Base-by-base conservation (phyloP, 2,329 filamentous ascomycete genomes). In the Colletotrichum limetticola region DNA sequence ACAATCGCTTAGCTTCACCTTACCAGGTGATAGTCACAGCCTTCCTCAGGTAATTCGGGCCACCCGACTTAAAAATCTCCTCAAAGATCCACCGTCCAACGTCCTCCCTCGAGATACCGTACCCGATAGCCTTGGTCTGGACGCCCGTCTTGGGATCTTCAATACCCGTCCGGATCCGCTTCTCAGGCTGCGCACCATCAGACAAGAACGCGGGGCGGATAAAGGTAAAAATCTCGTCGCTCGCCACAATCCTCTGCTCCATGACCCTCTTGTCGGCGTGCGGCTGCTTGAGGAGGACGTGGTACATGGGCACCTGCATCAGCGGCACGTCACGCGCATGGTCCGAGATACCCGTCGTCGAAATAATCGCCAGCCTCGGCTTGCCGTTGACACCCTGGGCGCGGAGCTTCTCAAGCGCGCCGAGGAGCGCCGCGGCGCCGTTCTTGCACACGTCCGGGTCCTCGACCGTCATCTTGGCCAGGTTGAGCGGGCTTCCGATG, bases 211-310 rank as follows among this genome's bases (percentile, higher is more conserved):
- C 85, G 2, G 81, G 81, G 0, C 85, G 77, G 5, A 85, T 78
- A 19, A 85, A 62, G n/a, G 80, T 80, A 66, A 79, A 85, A n/a
- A 75, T 71, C 72, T 84, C 83, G 5, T 74, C 78, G 58, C 77
- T 78, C 2, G 46, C 76, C 0, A 52, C 61, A 6, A 85, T 57
- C 5, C 19, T 53, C 32, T 76, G 60, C 78, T 89, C 87, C 85
- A 88, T 87, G 28, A 77, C 79, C 61, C 77, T 78, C 80, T 89
- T 90, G 74, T 89, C 88, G 11, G 66, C 77, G 75, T 87, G 87
- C 12, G 87, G 84, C 32, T 80, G 79, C 49, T 76, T 75, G 4
- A 89, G 78, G 49, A 85, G 66, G 61, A 80, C 74, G 9, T 82
- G 78, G 75, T 89, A 89, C 11, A 89, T 72, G 0, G 86, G 86